These are phyloP conservation scores for Neurospora sublineolata DNA, from an alignment of 495 filamentous ascomycete genomes.

Conservation along the genomic window DNA sequence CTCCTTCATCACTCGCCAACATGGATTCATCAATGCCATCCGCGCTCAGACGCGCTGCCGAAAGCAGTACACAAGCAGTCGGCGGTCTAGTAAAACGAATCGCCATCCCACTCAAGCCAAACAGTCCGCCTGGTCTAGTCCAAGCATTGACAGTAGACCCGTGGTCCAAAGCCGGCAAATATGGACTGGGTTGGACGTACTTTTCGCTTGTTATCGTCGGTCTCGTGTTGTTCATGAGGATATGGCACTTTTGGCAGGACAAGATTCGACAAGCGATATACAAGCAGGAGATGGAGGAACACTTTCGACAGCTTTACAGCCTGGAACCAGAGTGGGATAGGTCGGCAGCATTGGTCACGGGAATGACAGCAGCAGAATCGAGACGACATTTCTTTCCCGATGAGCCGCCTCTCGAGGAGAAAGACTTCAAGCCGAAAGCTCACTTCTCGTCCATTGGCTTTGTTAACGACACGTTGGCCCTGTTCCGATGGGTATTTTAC, in stretches of 20 bases:
- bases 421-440: conserved; percentile 48
- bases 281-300: conserved; percentile 56
- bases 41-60: conserved; percentile 11
- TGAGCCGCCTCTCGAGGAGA: conserved; percentile 33
- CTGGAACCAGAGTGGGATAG: conserved; percentile 52
- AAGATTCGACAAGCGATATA: conserved; percentile 74
- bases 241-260: conserved; percentile 79
- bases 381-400: conserved; percentile 62
- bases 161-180: conserved; percentile 72
- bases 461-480: conserved; percentile 62
- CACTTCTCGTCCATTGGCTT: conserved; percentile 56
- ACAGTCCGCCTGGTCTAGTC: conserved; percentile 56
- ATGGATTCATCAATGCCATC: conserved; percentile 21
- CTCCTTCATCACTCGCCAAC: not conserved
- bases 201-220: conserved; percentile 63
- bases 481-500: conserved; percentile 79
- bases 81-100: conserved; percentile 57
- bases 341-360: conserved; percentile 56
- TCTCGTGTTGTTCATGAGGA: conserved; percentile 50
- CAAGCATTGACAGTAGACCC: conserved; percentile 69
- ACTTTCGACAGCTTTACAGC: conserved; percentile 41
- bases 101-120: conserved; percentile 56
- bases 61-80: conserved; percentile 16
- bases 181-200: conserved; percentile 78
- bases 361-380: conserved; percentile 37